Conservation (phyloP, 331 rosid genomes). For the Dryas integrifolia region DNA sequence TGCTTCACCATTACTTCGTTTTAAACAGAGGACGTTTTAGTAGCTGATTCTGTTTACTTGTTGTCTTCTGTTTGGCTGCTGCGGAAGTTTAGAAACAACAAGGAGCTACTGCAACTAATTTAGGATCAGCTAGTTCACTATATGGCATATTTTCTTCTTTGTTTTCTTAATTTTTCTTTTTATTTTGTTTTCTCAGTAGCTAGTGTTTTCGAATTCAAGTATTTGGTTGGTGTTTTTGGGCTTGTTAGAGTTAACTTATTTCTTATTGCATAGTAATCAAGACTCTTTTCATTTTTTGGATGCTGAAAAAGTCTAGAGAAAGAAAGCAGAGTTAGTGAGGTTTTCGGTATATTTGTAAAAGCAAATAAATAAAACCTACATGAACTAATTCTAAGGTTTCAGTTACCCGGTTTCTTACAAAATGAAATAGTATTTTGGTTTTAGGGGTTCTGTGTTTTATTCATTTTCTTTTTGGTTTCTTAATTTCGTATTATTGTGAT, state of each 20-base stretch:
- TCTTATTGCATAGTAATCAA: not conserved
- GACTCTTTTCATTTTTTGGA: not conserved
- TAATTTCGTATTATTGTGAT: not conserved
- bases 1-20: not conserved
- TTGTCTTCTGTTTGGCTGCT: not conserved
- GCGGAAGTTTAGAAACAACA: conserved; percentile 2
- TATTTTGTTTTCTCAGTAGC: not conserved
- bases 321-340: not conserved
- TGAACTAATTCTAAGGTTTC: not conserved
- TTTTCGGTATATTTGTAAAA: not conserved
- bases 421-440: not conserved
- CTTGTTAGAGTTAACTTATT: no score
- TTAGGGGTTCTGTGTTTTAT: not conserved
- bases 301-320: not conserved
- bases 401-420: not conserved
- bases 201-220: not conserved
- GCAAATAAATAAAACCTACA: not conserved
- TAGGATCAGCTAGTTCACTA: not conserved
- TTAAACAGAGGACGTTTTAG: not conserved
- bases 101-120: not conserved
- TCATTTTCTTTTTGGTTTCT: no score
- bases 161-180: not conserved
- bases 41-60: not conserved
- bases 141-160: not conserved
- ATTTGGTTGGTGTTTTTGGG: not conserved